A percentile compares a stretch with the other conserved stretches of the same genome.
Evolutionary conservation across 176 grass and related monocot species (phyloP).

Genomic region (Tillandsia fasciculata): DNA sequence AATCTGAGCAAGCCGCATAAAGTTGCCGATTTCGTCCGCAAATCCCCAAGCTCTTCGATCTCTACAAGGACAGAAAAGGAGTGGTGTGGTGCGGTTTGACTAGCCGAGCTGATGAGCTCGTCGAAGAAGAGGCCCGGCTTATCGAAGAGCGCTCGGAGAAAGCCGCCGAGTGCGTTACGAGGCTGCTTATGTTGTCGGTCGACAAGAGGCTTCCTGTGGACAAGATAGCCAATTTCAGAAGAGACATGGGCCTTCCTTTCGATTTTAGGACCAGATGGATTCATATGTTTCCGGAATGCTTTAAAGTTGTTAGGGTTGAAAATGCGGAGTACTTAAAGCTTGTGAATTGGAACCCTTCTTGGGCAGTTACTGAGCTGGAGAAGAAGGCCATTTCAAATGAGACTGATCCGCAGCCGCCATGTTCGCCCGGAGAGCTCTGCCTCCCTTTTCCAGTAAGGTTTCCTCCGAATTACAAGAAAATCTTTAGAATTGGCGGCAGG

Average conservation of each 20-base stretch:
- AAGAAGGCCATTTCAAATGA: conserved; percentile 31
- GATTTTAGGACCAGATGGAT: conserved; percentile 64
- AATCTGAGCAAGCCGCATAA: conserved; percentile 57
- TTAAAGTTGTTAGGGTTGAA: conserved; percentile 40
- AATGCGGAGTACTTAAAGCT: conserved; percentile 62
- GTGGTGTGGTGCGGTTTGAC: conserved; percentile 63
- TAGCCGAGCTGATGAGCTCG: conserved; percentile 37
- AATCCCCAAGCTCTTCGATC: conserved; percentile 63
- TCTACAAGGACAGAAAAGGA: conserved; percentile 54
- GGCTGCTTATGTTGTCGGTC: conserved; percentile 82
- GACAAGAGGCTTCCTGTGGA: conserved; percentile 41
- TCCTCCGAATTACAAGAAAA: conserved; percentile 54
- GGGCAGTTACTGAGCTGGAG: conserved; percentile 72
- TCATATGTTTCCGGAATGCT: conserved; percentile 59
- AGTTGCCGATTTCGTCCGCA: conserved; percentile 60
- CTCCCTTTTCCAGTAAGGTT: conserved; percentile 81
- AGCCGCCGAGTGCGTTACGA: conserved; percentile 39
- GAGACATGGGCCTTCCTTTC: conserved; percentile 61
- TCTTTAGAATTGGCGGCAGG: conserved; percentile 35
- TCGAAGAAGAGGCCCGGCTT: conserved; percentile 57
- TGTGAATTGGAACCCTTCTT: conserved; percentile 58
- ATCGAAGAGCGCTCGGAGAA: conserved; percentile 39
- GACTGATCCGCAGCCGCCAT: conserved; percentile 4
- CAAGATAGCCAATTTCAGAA: conserved; percentile 63
- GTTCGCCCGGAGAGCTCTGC: conserved; percentile 41